A percentile compares a stretch with the other conserved stretches of the same genome.
phyloP scores from a whole-genome alignment of 768 basidiomycete species.

The Boletus huronensis region DNA sequence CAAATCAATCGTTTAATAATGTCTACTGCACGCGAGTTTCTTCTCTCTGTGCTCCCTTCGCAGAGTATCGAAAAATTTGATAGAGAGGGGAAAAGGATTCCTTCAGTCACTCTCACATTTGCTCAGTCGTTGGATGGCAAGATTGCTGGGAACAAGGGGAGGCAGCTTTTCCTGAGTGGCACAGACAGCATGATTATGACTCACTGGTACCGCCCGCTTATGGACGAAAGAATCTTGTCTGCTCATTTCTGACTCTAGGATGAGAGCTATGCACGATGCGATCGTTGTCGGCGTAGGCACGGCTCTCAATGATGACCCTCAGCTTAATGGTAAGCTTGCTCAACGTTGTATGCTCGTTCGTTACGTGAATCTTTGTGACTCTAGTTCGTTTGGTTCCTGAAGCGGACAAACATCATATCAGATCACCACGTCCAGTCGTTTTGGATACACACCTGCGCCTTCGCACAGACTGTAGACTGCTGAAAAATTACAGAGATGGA shows the following conservation, averaged over 20 bases:
- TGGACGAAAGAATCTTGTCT: neutral
- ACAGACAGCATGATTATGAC: slow-evolving; percentile 90
- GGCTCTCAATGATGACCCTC: slow-evolving; percentile 86
- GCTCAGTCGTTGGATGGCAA: slow-evolving; percentile 86
- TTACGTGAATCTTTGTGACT: neutral
- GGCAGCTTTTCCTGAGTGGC: slow-evolving; percentile 81
- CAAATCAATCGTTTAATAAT: neutral
- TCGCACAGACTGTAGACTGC: slow-evolving; percentile 60
- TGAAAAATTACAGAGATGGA: slow-evolving; percentile 58
- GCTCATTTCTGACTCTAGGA: slow-evolving; percentile 44
- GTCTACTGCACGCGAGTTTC: slow-evolving; percentile 23
- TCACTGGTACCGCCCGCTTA: slow-evolving; percentile 59
- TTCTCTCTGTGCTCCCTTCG: slow-evolving; percentile 28
- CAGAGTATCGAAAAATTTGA: slow-evolving; percentile 10
- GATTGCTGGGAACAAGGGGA: slow-evolving; percentile 73
- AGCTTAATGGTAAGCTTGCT: slow-evolving; percentile 75
- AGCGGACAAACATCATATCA: slow-evolving; percentile 31
- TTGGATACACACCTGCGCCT: slow-evolving; percentile 76
- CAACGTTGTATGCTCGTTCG: neutral
- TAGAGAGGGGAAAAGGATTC: slow-evolving; percentile 32
- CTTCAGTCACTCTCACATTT: slow-evolving; percentile 77
- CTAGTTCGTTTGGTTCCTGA: slow-evolving; percentile 56
- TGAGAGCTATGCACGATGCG: slow-evolving; percentile 89
- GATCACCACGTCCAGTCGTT: slow-evolving; percentile 78
- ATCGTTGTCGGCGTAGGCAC: slow-evolving; percentile 92